phyloP scores from a whole-genome alignment of 257 asterid genomes.

The Capsicum baccatum region DNA sequence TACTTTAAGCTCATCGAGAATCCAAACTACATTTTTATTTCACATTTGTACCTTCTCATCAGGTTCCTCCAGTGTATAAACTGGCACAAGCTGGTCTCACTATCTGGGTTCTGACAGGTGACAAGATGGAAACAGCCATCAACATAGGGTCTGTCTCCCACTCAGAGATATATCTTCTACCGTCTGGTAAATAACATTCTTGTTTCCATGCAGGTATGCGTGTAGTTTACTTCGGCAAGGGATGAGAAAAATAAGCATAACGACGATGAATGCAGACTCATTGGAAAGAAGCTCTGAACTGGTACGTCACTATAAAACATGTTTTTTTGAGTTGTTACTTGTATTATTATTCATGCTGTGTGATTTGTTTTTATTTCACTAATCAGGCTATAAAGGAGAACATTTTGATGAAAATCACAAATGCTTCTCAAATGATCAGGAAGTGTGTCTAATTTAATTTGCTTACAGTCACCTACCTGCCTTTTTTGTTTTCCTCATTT shows the following conservation, averaged over 20 bases:
- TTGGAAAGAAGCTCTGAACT: slow-evolving; percentile 50
- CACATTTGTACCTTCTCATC: slow-evolving; percentile 31
- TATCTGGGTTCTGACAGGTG: no score
- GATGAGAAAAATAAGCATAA: slow-evolving; percentile 87
- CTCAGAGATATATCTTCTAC: neutral
- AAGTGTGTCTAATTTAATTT: no score
- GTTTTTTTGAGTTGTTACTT: neutral
- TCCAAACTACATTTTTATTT: neutral
- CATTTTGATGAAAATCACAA: slow-evolving; percentile 74
- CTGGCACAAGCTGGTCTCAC: no score
- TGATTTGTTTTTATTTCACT: slow-evolving; percentile 31
- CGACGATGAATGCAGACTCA: slow-evolving; percentile 47
- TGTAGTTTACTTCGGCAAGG: slow-evolving; percentile 98
- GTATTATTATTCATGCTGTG: slow-evolving; percentile 12
- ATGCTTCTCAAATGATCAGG: slow-evolving; percentile 78
- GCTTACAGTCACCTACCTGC: neutral
- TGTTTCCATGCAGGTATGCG: slow-evolving; percentile 63
- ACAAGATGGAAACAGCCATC: no score
- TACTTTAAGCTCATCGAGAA: neutral
- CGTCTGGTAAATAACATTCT: slow-evolving; percentile 26
- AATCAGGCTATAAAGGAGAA: slow-evolving; percentile 66
- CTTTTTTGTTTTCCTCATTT: neutral
- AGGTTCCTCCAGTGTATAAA: slow-evolving; percentile 97
- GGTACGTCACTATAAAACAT: slow-evolving; percentile 51
- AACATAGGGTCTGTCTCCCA: neutral